Evolutionary conservation across 306 rosid species (phyloP).

Genomic region (Inga laurina): DNA sequence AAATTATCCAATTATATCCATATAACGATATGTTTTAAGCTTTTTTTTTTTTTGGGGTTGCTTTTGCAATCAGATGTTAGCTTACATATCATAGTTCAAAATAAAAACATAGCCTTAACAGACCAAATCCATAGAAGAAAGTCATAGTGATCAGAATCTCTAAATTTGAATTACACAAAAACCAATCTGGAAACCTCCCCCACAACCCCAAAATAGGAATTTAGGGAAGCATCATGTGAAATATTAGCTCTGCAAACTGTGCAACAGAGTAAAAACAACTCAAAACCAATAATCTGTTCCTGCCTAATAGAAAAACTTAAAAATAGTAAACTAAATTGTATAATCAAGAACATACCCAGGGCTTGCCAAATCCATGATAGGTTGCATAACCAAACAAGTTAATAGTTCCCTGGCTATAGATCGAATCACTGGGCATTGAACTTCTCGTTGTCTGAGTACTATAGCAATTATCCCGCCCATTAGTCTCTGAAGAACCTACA

Average conservation of each 20-base stretch:
- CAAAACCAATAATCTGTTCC: not conserved
- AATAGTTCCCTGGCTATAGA: conserved; percentile 92
- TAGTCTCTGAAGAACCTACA: conserved; percentile 83
- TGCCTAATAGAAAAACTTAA: conserved; percentile 27
- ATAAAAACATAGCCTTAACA: not conserved
- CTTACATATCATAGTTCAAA: not conserved
- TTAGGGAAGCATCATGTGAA: not conserved
- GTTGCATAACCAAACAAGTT: conserved; percentile 88
- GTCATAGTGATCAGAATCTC: not conserved
- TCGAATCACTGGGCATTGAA: conserved; percentile 80
- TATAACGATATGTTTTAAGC: not conserved
- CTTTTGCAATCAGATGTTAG: not conserved
- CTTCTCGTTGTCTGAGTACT: conserved; percentile 83
- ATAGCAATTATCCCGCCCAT: conserved; percentile 81
- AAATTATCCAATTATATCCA: conserved; percentile 9
- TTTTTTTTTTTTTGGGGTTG: not conserved
- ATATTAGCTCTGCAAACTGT: conserved; percentile 16
- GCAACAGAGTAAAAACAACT: not conserved
- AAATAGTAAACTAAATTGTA: conserved; percentile 18
- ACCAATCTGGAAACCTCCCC: not conserved
- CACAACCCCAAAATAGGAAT: not conserved
- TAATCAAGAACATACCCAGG: conserved; percentile 74
- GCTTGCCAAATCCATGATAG: conserved; percentile 80
- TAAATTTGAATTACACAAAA: conserved; percentile 9
- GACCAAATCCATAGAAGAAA: conserved; percentile 7